These are phyloP conservation scores for Tephrocybe rancida DNA, from an alignment of 768 basidiomycete genomes.

Conservation along the genomic window DNA sequence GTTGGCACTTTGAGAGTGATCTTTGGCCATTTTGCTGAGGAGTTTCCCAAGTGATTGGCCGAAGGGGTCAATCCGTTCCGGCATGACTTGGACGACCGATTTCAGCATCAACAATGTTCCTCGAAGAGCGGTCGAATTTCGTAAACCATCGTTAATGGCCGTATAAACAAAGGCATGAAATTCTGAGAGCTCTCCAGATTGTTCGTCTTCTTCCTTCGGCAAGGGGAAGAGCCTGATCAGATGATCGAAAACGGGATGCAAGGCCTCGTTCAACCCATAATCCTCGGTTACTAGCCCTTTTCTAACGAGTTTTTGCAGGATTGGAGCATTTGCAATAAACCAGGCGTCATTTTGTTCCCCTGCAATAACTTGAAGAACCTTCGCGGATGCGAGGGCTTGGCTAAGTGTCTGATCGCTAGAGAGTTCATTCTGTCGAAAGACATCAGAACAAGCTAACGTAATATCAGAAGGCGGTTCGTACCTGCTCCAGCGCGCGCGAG, in stretches of 20 bases:
- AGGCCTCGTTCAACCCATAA: slow-evolving; percentile 72
- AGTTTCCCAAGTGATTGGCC: slow-evolving; percentile 77
- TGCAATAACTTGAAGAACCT: slow-evolving; percentile 86
- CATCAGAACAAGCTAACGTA: slow-evolving; percentile 4
- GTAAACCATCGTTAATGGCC: slow-evolving; percentile 78
- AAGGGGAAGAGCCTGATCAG: slow-evolving; percentile 78
- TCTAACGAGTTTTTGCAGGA: slow-evolving; percentile 82
- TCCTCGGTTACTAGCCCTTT: slow-evolving; percentile 88
- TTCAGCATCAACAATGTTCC: slow-evolving; percentile 88
- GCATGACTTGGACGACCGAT: slow-evolving; percentile 76
- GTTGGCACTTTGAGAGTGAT: slow-evolving; percentile 69
- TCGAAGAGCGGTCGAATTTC: slow-evolving; percentile 68
- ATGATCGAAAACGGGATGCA: slow-evolving; percentile 82
- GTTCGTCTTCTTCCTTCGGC: slow-evolving; percentile 78
- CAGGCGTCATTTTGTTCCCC: slow-evolving; percentile 83
- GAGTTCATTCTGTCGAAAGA: slow-evolving; percentile 62
- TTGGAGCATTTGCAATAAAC: slow-evolving; percentile 70
- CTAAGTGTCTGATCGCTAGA: slow-evolving; percentile 63
- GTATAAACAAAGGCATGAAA: slow-evolving; percentile 79
- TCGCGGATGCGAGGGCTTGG: slow-evolving; percentile 79
- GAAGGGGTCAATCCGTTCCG: slow-evolving; percentile 86
- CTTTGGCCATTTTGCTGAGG: slow-evolving; percentile 83
- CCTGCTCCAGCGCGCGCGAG: slow-evolving; percentile 80
- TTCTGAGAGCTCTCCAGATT: slow-evolving; percentile 68
- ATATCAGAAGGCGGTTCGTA: slow-evolving; percentile 31